Conservation (phyloP, 371 early-diverging fungal genomes). For the Mortierella sp. region DNA sequence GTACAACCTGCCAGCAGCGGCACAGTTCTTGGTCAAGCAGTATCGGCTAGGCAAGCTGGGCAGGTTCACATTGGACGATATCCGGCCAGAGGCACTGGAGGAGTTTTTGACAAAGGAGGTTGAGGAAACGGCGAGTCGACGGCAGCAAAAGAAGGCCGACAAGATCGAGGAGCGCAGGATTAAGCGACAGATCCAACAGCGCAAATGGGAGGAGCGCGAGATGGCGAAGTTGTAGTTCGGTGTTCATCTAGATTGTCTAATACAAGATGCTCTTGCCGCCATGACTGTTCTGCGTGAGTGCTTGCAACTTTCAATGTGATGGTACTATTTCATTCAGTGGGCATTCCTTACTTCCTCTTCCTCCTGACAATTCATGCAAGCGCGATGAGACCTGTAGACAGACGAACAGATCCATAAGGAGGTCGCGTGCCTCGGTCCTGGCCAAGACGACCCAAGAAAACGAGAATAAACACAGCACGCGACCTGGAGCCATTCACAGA, state of each 20-base stretch:
- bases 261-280: not conserved
- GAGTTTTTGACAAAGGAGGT: constrained; percentile 60
- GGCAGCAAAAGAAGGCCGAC: constrained; percentile 67
- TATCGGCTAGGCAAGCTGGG: constrained; percentile 84
- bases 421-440: not conserved
- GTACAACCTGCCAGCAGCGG: constrained; percentile 72
- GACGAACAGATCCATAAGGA: no score
- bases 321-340: no score
- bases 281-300: not conserved
- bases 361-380: not conserved
- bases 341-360: not conserved
- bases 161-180: constrained; percentile 63
- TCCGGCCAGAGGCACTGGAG: constrained; percentile 66
- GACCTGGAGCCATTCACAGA: not conserved
- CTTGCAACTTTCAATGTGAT: no score
- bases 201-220: constrained; percentile 37
- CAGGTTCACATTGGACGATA: constrained; percentile 79
- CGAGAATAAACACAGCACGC: not conserved
- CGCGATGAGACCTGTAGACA: not conserved
- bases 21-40: constrained; percentile 79
- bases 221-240: constrained; percentile 18
- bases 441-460: not conserved
- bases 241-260: not conserved
- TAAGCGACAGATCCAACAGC: constrained; percentile 34
- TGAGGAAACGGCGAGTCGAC: constrained; percentile 55